Conservation (phyloP, 345 rosid species). For the Citrus glauca region DNA sequence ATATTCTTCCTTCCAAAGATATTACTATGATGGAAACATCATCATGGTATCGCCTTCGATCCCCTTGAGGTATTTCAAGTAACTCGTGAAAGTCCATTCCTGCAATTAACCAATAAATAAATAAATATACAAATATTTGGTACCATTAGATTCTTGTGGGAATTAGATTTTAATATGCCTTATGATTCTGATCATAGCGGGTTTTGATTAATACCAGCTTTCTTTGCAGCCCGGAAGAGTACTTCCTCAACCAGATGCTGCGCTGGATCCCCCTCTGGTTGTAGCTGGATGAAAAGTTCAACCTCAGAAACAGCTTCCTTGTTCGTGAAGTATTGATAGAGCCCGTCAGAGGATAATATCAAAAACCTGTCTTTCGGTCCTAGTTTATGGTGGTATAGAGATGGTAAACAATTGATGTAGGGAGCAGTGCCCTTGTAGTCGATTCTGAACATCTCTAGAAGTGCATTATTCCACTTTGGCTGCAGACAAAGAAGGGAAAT, state of each 20-base stretch:
- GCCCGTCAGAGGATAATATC: conserved; percentile 86
- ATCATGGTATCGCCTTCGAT: conserved; percentile 84
- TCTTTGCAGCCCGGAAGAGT: conserved; percentile 90
- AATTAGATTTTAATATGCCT: background rate
- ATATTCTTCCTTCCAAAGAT: conserved; percentile 90
- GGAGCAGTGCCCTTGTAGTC: conserved; percentile 83
- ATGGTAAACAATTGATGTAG: conserved; percentile 74
- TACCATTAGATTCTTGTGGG: background rate
- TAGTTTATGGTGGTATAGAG: conserved; percentile 81
- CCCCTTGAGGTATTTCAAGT: conserved; percentile 91
- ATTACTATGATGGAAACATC: conserved; percentile 86
- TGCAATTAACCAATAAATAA: conserved; percentile 27
- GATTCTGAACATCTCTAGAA: conserved; percentile 87
- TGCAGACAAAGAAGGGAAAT: conserved; percentile 27
- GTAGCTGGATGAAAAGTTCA: conserved; percentile 73
- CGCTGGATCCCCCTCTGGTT: conserved; percentile 99
- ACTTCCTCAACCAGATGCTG: conserved; percentile 91
- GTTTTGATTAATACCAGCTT: conserved; percentile 61
- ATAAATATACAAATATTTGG: background rate
- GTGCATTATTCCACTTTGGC: conserved; percentile 94
- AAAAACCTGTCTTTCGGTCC: conserved; percentile 80
- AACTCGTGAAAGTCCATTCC: conserved; percentile 90
- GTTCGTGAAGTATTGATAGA: conserved; percentile 88
- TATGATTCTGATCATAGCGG: background rate
- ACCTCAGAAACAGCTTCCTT: conserved; percentile 93